These are phyloP conservation scores for Eremothecium gossypii DNA, from an alignment of 1,139 yeast species.

Conservation along the genomic window DNA sequence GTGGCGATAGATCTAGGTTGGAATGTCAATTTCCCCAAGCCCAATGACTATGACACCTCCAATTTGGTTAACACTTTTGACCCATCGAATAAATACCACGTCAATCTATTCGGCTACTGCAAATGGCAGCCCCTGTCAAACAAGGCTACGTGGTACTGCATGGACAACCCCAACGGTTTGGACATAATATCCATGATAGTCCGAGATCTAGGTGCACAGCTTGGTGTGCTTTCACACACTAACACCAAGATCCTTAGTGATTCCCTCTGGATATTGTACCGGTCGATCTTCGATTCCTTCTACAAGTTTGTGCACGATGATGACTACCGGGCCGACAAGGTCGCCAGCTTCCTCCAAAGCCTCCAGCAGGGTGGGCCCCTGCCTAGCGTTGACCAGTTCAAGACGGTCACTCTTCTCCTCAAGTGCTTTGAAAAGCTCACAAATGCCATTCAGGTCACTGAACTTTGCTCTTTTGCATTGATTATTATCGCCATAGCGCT, in stretches of 20 bases:
- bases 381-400: constrained; percentile 3
- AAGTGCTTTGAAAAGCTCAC: constrained; percentile 2
- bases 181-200: constrained; percentile 22
- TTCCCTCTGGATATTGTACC: constrained; percentile 13
- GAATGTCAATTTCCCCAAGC: constrained; percentile 15
- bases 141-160: constrained; percentile 16
- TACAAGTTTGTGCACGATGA: constrained; percentile 7
- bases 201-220: constrained; percentile 26
- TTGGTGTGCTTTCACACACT: constrained; percentile 19
- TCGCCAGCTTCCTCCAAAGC: constrained; percentile 3
- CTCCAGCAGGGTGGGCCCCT: constrained; percentile 1
- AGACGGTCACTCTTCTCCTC: constrained; percentile 1
- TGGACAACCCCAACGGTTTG: constrained; percentile 19
- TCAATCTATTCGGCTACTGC: constrained; percentile 26
- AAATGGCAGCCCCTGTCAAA: constrained; percentile 11
- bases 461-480: constrained; percentile 2
- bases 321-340: constrained; percentile 4
- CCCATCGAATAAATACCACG: constrained; percentile 15
- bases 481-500: background rate
- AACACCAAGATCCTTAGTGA: constrained; percentile 20
- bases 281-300: constrained; percentile 7
- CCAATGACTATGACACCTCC: constrained; percentile 20
- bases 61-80: constrained; percentile 23
- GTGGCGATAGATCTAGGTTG: constrained; percentile 46
- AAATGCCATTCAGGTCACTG: constrained; percentile 1